Percentiles rank a stretch among this genome's conserved stretches.
Evolutionary conservation across 2,329 filamentous ascomycete species (phyloP).

Genomic region (Ceratocystis huliohia): DNA sequence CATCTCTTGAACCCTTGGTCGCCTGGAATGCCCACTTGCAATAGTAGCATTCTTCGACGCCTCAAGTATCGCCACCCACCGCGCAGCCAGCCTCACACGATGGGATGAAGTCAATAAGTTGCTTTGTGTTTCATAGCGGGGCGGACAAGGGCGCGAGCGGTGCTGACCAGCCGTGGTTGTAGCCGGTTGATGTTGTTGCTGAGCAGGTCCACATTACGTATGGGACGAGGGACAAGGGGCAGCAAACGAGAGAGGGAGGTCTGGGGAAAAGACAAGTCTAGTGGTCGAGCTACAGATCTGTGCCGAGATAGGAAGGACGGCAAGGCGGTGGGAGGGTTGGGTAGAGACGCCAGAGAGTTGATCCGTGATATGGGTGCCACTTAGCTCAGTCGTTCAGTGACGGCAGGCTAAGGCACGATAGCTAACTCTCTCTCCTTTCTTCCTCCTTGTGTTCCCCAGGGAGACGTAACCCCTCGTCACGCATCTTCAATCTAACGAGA

Average conservation of each 20-base stretch:
- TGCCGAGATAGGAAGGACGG: too few relatives aligned
- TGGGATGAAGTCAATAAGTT: neutral
- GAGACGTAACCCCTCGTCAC: neutral
- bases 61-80: neutral
- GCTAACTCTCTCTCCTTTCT: too few relatives aligned
- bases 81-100: neutral
- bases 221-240: too few relatives aligned
- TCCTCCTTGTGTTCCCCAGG: neutral
- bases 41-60: constrained; percentile 6
- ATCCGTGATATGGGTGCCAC: too few relatives aligned
- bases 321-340: too few relatives aligned
- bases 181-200: too few relatives aligned
- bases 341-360: too few relatives aligned
- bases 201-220: too few relatives aligned
- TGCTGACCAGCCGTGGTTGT: too few relatives aligned
- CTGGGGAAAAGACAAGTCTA: neutral
- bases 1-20: neutral
- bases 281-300: neutral
- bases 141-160: neutral
- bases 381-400: too few relatives aligned
- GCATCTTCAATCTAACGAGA: too few relatives aligned
- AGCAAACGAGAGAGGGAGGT: neutral
- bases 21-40: constrained; percentile 3
- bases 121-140: neutral
- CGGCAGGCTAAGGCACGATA: too few relatives aligned